phyloP scores from a whole-genome alignment of 2,329 filamentous ascomycete genomes.

The Biscogniauxia marginata region DNA sequence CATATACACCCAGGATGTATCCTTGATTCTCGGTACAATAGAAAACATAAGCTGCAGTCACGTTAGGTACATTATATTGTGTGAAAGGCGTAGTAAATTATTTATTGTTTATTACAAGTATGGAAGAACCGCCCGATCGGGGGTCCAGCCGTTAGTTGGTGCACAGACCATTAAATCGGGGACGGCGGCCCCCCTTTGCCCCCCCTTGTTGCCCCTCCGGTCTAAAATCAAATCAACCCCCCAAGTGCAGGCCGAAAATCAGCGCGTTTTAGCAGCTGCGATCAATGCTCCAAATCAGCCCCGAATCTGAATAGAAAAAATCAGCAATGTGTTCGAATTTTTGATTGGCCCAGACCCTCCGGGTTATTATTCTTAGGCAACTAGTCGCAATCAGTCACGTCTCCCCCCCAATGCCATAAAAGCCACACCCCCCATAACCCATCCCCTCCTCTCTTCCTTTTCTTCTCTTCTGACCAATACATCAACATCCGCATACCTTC shows the following conservation, averaged over 20 bases:
- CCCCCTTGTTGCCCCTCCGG: background rate
- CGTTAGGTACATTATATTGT: too few species aligned
- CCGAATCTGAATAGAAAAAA: slow-evolving; percentile 17
- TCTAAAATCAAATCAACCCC: slow-evolving; percentile 14
- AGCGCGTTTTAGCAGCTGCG: slow-evolving; percentile 17
- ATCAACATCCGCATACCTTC: slow-evolving; percentile 29
- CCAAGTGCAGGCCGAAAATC: slow-evolving; percentile 25
- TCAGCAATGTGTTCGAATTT: slow-evolving; percentile 19
- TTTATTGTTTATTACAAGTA: too few species aligned
- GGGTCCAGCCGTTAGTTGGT: background rate
- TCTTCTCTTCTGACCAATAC: slow-evolving; percentile 26
- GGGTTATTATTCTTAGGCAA: slow-evolving; percentile 19
- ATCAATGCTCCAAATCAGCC: slow-evolving; percentile 8
- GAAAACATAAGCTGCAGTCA: too few species aligned
- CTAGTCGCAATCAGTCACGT: slow-evolving; percentile 31
- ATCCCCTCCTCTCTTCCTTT: slow-evolving; percentile 14
- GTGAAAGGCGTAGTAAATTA: too few species aligned
- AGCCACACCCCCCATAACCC: slow-evolving; percentile 11
- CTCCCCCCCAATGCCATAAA: slow-evolving; percentile 29
- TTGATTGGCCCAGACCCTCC: slow-evolving; percentile 20
- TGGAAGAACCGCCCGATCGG: too few species aligned
- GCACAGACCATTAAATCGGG: background rate
- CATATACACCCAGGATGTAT: too few species aligned
- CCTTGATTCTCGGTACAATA: too few species aligned
- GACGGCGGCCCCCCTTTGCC: too few species aligned